Evolutionary conservation across 768 basidiomycete species (phyloP).

Genomic region (Lactarius tabidus): DNA sequence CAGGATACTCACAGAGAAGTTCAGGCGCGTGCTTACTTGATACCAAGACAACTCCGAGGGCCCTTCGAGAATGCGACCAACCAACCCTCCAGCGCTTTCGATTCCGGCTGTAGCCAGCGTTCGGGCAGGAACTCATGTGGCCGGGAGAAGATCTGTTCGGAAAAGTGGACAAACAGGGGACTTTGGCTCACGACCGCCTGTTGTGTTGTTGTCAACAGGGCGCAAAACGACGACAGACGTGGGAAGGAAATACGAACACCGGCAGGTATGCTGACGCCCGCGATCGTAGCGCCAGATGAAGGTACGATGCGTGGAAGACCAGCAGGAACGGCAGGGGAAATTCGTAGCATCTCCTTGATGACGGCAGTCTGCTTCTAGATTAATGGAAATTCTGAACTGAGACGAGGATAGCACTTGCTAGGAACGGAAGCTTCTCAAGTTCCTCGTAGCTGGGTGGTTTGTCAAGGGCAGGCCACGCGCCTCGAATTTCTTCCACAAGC

Average conservation of each 20-base stretch:
- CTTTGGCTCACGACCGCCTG: slow-evolving; percentile 20
- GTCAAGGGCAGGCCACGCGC: slow-evolving; percentile 12
- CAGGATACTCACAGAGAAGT: neutral
- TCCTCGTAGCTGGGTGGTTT: slow-evolving; percentile 14
- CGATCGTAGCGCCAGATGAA: slow-evolving; percentile 13
- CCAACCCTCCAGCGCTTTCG: slow-evolving; percentile 17
- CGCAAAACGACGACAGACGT: neutral
- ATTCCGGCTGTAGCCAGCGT: slow-evolving; percentile 20
- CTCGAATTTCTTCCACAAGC: slow-evolving; percentile 7
- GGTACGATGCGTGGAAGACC: slow-evolving; percentile 19
- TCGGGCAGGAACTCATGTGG: slow-evolving; percentile 25
- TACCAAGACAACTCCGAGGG: slow-evolving; percentile 26
- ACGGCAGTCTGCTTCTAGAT: slow-evolving; percentile 12
- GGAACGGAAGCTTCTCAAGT: slow-evolving; percentile 16
- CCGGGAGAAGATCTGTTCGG: slow-evolving; percentile 21
- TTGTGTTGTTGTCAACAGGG: neutral
- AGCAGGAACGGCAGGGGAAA: neutral
- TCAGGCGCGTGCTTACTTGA: slow-evolving; percentile 15
- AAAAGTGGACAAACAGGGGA: slow-evolving; percentile 16
- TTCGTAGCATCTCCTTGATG: slow-evolving; percentile 18
- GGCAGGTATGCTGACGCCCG: slow-evolving; percentile 11
- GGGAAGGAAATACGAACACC: slow-evolving; percentile 14
- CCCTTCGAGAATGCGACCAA: slow-evolving; percentile 26
- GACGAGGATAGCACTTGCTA: slow-evolving; percentile 7
- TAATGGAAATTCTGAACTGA: neutral